phyloP scores from a whole-genome alignment of 2,329 filamentous ascomycete species.

The Stemphylium lycopersici region DNA sequence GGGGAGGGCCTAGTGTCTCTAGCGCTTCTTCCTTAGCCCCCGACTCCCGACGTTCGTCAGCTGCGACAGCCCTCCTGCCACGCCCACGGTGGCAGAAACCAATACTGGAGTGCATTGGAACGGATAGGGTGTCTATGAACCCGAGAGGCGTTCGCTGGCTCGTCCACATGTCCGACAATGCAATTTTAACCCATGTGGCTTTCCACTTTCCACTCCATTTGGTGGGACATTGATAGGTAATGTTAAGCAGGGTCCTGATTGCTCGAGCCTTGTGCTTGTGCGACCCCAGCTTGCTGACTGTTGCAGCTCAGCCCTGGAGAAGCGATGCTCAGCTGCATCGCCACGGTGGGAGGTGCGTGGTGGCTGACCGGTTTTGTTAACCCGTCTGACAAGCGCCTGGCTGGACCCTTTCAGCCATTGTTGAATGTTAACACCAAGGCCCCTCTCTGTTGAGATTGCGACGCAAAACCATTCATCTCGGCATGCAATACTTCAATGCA shows the following conservation, averaged over 20 bases:
- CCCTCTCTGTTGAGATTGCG: background rate
- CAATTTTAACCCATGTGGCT: conserved; percentile 15
- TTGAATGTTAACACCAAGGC: background rate
- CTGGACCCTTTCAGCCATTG: background rate
- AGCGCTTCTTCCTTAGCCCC: background rate
- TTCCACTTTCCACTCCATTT: conserved; percentile 7
- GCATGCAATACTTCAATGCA: background rate
- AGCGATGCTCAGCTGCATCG: conserved; percentile 16
- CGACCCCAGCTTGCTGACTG: conserved; percentile 20
- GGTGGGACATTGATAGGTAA: background rate
- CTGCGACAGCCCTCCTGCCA: too few relatives aligned
- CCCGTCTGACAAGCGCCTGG: background rate
- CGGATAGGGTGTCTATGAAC: background rate
- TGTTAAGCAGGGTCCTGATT: conserved; percentile 9
- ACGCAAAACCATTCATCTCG: background rate
- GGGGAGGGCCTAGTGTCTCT: background rate
- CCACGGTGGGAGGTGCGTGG: background rate
- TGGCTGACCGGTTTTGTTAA: background rate
- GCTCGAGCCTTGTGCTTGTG: conserved; percentile 20
- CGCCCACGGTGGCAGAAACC: too few relatives aligned
- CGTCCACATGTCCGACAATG: background rate
- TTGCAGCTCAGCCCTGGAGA: conserved; percentile 22
- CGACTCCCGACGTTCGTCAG: background rate
- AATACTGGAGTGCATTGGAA: background rate
- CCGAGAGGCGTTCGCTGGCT: background rate